Percentiles rank a stretch among this genome's conserved stretches.
Conservation (phyloP, 345 rosid species). For the Excoecaria agallocha region DNA sequence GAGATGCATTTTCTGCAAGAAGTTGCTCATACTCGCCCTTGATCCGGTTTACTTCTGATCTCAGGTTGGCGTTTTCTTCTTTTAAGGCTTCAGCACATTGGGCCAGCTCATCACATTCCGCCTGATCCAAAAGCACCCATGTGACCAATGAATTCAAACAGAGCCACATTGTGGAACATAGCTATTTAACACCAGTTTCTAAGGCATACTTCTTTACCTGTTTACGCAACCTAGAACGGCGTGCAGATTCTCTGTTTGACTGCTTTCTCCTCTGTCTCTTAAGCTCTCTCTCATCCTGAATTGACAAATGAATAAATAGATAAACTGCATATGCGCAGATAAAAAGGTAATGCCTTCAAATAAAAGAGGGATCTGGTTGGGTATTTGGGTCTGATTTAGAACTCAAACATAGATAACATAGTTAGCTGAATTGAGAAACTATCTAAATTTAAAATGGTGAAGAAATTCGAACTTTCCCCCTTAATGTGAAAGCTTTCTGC, state of each 20-base stretch:
- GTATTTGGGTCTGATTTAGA: neutral
- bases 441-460: no score
- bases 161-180: constrained; percentile 4
- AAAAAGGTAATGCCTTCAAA: neutral
- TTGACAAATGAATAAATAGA: neutral
- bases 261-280: constrained; percentile 96
- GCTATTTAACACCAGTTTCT: neutral
- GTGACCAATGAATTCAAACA: constrained; percentile 21
- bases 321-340: neutral
- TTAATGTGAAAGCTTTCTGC: no score
- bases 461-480: no score
- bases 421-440: no score
- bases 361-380: no score
- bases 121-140: constrained; percentile 49
- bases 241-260: constrained; percentile 98
- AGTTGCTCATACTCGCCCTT: constrained; percentile 80
- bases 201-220: constrained; percentile 56
- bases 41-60: constrained; percentile 76
- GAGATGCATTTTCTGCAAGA: constrained; percentile 64
- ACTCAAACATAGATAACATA: no score
- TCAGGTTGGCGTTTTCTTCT: constrained; percentile 78
- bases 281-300: constrained; percentile 87
- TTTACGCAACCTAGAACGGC: constrained; percentile 92
- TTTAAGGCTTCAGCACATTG: constrained; percentile 76
- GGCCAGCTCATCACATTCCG: constrained; percentile 97